Conservation (phyloP, 192 early-diverging fungal genomes). For the Entrophospora sp. region DNA sequence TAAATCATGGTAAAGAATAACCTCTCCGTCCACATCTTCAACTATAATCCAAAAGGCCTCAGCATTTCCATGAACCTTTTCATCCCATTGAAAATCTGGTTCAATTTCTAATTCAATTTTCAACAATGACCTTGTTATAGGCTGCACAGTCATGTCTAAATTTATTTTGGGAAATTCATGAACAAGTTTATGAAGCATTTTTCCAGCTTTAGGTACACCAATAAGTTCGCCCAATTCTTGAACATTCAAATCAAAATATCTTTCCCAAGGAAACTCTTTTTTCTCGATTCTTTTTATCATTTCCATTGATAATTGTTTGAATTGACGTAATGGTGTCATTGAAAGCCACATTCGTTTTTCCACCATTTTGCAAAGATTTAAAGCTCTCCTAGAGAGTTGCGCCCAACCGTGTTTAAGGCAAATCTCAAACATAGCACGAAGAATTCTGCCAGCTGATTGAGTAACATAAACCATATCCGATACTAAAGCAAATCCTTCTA, state of each 20-base stretch:
- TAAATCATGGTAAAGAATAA: constrained; percentile 82
- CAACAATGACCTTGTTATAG: constrained; percentile 83
- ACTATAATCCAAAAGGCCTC: constrained; percentile 93
- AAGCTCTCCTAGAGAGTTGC: constrained; percentile 73
- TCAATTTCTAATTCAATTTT: constrained; percentile 86
- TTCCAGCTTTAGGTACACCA: constrained; percentile 79
- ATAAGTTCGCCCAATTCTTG: constrained; percentile 90
- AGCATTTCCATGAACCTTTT: constrained; percentile 71
- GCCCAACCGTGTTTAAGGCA: constrained; percentile 92
- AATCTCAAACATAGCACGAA: constrained; percentile 96
- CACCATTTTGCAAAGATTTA: constrained; percentile 97
- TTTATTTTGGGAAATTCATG: constrained; percentile 94
- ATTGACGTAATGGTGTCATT: constrained; percentile 94
- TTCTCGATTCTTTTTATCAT: constrained; percentile 82
- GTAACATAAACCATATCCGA: constrained; percentile 99
- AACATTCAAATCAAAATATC: constrained; percentile 87
- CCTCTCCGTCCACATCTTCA: constrained; percentile 89
- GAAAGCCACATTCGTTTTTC: constrained; percentile 92
- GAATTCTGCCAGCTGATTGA: constrained; percentile 85
- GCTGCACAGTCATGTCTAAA: constrained; percentile 81
- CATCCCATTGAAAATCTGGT: constrained; percentile 92
- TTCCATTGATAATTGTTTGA: constrained; percentile 68
- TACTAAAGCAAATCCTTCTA: constrained; percentile 92
- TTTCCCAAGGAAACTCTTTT: constrained; percentile 90
- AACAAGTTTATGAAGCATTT: constrained; percentile 78